A percentile compares a stretch with the other conserved stretches of the same genome.
Conservation (phyloP, 1,139 yeast genomes). For the Pichia sp. region DNA sequence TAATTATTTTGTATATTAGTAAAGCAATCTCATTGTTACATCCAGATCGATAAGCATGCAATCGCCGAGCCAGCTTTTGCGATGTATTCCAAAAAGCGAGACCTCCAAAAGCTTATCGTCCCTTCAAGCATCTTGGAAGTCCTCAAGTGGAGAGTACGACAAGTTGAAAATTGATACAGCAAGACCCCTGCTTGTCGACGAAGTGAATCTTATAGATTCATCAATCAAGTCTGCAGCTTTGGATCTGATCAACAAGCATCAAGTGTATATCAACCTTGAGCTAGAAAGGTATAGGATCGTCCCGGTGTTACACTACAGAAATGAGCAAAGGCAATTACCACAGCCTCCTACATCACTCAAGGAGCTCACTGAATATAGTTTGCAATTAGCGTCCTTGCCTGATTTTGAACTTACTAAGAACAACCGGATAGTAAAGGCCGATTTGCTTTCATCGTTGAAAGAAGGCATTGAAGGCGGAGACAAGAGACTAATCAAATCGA, state of each 20-base stretch:
- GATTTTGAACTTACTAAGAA: conserved; percentile 8
- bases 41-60: neutral
- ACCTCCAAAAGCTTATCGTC: neutral
- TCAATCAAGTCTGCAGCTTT: neutral
- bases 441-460: conserved; percentile 1
- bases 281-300: neutral
- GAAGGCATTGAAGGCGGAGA: neutral
- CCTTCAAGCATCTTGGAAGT: neutral
- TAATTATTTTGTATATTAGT: neutral
- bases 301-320: neutral
- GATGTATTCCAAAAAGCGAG: neutral
- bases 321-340: conserved; percentile 7
- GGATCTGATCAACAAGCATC: conserved; percentile 4
- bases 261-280: neutral
- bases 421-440: neutral
- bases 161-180: neutral
- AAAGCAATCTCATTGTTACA: neutral
- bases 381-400: neutral
- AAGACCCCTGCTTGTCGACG: neutral
- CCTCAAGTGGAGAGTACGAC: neutral
- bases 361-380: conserved; percentile 5
- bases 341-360: neutral
- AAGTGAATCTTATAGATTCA: neutral
- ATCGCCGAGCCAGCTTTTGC: neutral
- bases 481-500: conserved; percentile 4